Conservation (phyloP, 371 early-diverging fungal species). For the Umbelopsis sp. region DNA sequence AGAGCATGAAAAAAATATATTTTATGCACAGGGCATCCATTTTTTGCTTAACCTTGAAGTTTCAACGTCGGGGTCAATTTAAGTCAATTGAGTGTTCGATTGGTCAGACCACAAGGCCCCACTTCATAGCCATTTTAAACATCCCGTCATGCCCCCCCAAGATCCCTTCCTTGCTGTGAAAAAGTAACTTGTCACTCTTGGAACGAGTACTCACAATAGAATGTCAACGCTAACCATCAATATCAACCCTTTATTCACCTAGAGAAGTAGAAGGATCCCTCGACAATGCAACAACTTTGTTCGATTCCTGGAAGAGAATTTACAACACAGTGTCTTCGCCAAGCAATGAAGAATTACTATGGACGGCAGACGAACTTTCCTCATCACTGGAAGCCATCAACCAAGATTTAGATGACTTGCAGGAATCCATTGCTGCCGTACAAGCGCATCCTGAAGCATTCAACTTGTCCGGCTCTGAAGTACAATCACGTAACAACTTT, state of each 20-base stretch:
- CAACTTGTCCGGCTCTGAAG: constrained; percentile 47
- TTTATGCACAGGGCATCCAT: too few relatives aligned
- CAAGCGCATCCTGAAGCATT: constrained; percentile 56
- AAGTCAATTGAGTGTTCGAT: not conserved
- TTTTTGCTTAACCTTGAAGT: too few relatives aligned
- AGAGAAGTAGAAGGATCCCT: constrained; percentile 63
- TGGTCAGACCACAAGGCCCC: not conserved
- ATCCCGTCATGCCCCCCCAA: constrained; percentile 6
- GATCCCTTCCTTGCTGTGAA: constrained; percentile 43
- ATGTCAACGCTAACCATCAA: not conserved
- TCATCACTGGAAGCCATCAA: constrained; percentile 51
- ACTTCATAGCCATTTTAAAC: not conserved
- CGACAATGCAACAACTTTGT: constrained; percentile 50
- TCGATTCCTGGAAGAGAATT: constrained; percentile 64
- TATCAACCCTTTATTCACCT: not conserved
- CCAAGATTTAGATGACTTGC: constrained; percentile 63
- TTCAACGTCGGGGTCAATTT: too few relatives aligned
- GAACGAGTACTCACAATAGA: not conserved
- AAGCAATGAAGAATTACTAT: constrained; percentile 62
- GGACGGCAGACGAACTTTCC: constrained; percentile 63
- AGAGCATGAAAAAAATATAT: too few relatives aligned
- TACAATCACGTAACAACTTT: constrained; percentile 52
- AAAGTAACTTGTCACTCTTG: constrained; percentile 23
- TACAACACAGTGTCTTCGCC: constrained; percentile 65
- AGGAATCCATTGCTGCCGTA: constrained; percentile 58